Evolutionary conservation across 257 asterid genomes (phyloP).

Genomic region (Fraxinus pennsylvanica): DNA sequence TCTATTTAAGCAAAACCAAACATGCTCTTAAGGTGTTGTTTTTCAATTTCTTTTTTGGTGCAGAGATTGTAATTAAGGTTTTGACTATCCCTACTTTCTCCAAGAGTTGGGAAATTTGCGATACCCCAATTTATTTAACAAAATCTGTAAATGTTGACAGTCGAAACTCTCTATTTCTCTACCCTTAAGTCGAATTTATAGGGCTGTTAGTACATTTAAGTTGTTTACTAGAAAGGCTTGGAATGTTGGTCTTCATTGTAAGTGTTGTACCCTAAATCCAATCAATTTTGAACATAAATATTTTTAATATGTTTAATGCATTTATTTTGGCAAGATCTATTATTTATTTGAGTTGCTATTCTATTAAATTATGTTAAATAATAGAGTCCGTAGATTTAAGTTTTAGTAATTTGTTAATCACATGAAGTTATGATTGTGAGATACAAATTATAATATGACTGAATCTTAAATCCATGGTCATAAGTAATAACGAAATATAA

Average conservation of each 20-base stretch:
- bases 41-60: conserved; percentile 9
- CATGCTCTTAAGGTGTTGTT: neutral
- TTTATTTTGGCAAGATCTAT: no score
- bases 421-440: no score
- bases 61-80: conserved; percentile 61
- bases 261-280: no score
- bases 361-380: no score
- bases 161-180: neutral
- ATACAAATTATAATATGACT: no score
- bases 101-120: conserved; percentile 59
- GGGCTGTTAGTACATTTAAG: neutral
- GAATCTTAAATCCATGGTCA: no score
- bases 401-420: no score
- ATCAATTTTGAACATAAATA: no score
- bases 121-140: conserved; percentile 43
- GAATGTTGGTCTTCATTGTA: neutral
- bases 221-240: conserved; percentile 12
- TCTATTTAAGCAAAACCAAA: neutral
- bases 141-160: neutral
- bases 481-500: no score
- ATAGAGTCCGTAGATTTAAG: no score
- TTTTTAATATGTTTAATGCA: no score
- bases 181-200: neutral
- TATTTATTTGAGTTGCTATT: no score
- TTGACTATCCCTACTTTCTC: conserved; percentile 49